These are phyloP conservation scores for Boletus edulis DNA, from an alignment of 768 basidiomycete genomes.

Conservation along the genomic window DNA sequence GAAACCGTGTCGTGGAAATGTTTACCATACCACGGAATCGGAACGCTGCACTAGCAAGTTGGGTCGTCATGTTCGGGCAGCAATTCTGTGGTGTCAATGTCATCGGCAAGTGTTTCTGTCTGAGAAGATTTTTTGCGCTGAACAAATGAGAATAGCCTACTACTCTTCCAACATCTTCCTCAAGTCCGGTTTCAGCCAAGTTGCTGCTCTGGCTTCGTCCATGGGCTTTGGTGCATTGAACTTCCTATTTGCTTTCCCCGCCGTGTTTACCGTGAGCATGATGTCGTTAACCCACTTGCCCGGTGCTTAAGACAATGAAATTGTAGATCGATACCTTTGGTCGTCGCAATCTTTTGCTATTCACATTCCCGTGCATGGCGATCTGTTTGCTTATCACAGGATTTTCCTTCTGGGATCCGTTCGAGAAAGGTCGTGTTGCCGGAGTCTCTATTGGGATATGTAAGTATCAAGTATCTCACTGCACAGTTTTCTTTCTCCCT, in stretches of 20 bases:
- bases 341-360: slow-evolving; percentile 70
- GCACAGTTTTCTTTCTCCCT: background rate
- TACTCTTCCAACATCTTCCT: slow-evolving; percentile 79
- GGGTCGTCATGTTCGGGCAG: slow-evolving; percentile 76
- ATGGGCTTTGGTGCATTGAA: slow-evolving; percentile 69
- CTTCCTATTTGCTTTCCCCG: slow-evolving; percentile 65
- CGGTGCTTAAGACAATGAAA: slow-evolving; percentile 17
- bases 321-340: slow-evolving; percentile 70
- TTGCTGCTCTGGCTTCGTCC: slow-evolving; percentile 59
- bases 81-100: slow-evolving; percentile 86
- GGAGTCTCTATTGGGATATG: slow-evolving; percentile 54
- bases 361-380: slow-evolving; percentile 82
- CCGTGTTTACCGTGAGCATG: slow-evolving; percentile 49
- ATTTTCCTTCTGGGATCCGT: slow-evolving; percentile 60
- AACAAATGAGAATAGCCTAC: slow-evolving; percentile 48
- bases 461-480: slow-evolving; percentile 11
- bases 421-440: slow-evolving; percentile 37
- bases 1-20: slow-evolving; percentile 60
- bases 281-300: background rate
- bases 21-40: slow-evolving; percentile 76
- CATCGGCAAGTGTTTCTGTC: slow-evolving; percentile 27
- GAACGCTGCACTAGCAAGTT: slow-evolving; percentile 57
- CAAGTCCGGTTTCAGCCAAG: slow-evolving; percentile 51
- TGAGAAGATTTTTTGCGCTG: background rate
- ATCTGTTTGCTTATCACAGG: slow-evolving; percentile 73